Conservation (phyloP, 306 rosid species). For the Castanea crenata region DNA sequence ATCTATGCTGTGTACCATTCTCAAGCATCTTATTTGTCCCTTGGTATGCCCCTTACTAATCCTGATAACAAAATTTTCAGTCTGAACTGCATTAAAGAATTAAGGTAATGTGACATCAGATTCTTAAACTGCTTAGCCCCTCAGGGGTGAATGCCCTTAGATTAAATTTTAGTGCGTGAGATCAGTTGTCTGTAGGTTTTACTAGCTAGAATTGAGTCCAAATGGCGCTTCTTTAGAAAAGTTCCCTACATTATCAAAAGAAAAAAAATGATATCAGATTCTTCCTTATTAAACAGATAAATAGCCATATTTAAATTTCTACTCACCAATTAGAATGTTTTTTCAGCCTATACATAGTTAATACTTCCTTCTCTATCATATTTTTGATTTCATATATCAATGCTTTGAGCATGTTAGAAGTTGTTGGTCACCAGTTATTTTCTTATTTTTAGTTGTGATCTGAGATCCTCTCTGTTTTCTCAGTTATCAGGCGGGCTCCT, state of each 20-base stretch:
- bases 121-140: neutral
- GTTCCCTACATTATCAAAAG: too few relatives aligned
- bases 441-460: slow-evolving; percentile 12
- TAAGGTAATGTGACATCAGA: neutral
- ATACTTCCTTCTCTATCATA: neutral
- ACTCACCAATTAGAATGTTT: neutral
- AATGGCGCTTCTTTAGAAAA: too few relatives aligned
- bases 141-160: too few relatives aligned
- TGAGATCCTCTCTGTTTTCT: slow-evolving; percentile 17
- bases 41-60: neutral
- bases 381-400: neutral
- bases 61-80: neutral
- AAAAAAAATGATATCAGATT: neutral
- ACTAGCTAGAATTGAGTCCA: too few relatives aligned
- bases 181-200: too few relatives aligned
- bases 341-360: neutral
- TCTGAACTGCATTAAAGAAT: neutral
- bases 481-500: slow-evolving; percentile 96
- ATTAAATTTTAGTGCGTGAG: too few relatives aligned
- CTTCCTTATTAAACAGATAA: neutral
- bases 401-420: slow-evolving; percentile 7
- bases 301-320: neutral
- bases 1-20: neutral
- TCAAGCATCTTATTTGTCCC: neutral
- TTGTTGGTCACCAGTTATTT: slow-evolving; percentile 3